Base-by-base conservation (phyloP, 2,329 filamentous ascomycete species). In the Cytospora chrysosperma region DNA sequence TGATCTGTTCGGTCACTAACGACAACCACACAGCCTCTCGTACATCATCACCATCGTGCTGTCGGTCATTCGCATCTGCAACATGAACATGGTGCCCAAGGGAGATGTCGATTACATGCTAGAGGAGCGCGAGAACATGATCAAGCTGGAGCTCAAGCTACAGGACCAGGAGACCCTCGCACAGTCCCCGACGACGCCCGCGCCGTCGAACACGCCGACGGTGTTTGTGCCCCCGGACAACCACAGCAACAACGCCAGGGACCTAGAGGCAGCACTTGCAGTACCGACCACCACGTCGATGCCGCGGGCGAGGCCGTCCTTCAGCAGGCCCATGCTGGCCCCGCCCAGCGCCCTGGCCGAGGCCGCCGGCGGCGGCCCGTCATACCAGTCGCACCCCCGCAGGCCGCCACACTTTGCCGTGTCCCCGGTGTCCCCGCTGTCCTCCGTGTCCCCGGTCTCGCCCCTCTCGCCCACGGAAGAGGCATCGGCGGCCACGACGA, bases 31-130 rank as follows among this genome's bases (percentile, higher is more conserved):
- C 49, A 74, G 72, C 12, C 72, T 74, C 57, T 69, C 68, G 9
- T 72, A 73, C 47, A 68, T 73, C 57, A 47, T 71, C 40, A 70
- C 70, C 15, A 69, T 73, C 28, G 69, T 71, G 2, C 65, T 74
- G 28, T 71, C 71, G 7, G 67, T 71, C 27, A 65, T 74, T 13
- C 67, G 72, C 17, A 71, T 76, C 26, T 70, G 69, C 52, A 71
- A 76, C 47, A 68, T 64, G n/a, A 65, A 68, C 19, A 73, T 74
- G 64, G 69, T 65, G 30, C 70, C 67, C 19, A 69, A 69, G 30
- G 69, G 68, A 19, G 66, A 65, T 34, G 62, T 71, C 32, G 67
- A 71, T 32, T 66, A 71, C 53, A 56, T 68, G 12, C 69, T 73
- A 24, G 63, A 69, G 47, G 62, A 72, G 43, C 50, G 70, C 52